These are phyloP conservation scores for Xylaria palmicola DNA, from an alignment of 495 filamentous ascomycete genomes.

Conservation along the genomic window DNA sequence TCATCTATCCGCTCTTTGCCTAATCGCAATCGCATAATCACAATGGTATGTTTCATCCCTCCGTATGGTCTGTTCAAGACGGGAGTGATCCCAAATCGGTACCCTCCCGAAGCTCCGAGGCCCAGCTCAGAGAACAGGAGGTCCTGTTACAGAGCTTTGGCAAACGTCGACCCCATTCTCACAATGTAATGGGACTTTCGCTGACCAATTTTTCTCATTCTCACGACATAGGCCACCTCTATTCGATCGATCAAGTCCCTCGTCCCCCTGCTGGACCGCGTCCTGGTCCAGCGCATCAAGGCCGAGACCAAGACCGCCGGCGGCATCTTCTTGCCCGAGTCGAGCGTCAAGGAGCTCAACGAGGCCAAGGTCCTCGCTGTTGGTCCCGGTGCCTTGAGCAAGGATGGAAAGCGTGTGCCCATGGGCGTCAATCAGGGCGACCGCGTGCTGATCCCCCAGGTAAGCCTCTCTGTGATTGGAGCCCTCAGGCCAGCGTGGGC, in stretches of 20 bases:
- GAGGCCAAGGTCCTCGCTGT: conserved; percentile 95
- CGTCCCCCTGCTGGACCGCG: conserved; percentile 94
- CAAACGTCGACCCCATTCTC: neutral
- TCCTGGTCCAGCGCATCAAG: conserved; percentile 97
- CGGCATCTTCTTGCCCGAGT: conserved; percentile 97
- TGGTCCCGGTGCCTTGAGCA: conserved; percentile 81
- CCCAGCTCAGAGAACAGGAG: neutral
- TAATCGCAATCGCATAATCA: conserved; percentile 29
- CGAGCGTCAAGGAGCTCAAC: conserved; percentile 95
- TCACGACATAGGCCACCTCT: conserved; percentile 54
- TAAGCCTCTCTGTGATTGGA: conserved; percentile 42
- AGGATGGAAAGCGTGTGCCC: conserved; percentile 80
- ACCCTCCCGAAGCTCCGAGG: neutral
- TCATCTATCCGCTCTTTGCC: conserved; percentile 9
- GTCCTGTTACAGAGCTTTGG: neutral
- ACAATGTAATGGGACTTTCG: neutral
- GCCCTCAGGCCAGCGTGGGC: neutral
- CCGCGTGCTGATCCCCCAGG: conserved; percentile 95
- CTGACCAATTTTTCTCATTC: neutral
- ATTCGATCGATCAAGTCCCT: conserved; percentile 96
- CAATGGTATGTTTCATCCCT: conserved; percentile 33
- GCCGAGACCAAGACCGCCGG: conserved; percentile 92
- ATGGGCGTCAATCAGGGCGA: conserved; percentile 82
- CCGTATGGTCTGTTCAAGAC: neutral
- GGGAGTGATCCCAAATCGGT: neutral